Conservation (phyloP, 2,329 filamentous ascomycete genomes). For the Fusarium nygamai region DNA sequence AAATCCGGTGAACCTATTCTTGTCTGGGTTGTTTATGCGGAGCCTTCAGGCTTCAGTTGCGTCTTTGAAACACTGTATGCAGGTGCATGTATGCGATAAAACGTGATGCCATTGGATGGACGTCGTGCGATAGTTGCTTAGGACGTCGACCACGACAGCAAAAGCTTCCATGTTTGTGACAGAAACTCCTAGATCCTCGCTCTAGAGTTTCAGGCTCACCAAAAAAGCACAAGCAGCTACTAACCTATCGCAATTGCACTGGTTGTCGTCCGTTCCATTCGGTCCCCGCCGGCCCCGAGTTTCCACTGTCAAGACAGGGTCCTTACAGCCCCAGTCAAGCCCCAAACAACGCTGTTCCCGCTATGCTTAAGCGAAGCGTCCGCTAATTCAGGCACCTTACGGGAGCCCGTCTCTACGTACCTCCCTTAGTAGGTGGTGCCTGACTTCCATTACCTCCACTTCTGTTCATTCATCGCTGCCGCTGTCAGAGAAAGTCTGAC, state of each 20-base stretch:
- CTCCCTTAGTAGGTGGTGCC: background rate
- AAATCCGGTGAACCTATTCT: background rate
- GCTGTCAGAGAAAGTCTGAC: background rate
- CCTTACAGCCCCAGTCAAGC: constrained; percentile 22
- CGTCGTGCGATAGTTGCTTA: background rate
- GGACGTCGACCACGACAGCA: background rate
- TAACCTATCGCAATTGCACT: constrained; percentile 36
- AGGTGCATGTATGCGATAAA: constrained; percentile 2
- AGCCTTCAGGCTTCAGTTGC: constrained; percentile 12
- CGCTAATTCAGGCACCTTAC: constrained; percentile 23
- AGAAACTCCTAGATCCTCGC: constrained; percentile 32
- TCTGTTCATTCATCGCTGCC: background rate
- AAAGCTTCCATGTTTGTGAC: constrained; percentile 26
- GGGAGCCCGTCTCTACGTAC: background rate
- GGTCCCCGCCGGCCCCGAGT: constrained; percentile 5
- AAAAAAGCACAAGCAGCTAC: constrained; percentile 32
- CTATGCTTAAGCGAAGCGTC: constrained; percentile 43
- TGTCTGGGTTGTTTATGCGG: constrained; percentile 6
- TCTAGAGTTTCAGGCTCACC: constrained; percentile 43
- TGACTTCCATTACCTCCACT: background rate
- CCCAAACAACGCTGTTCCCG: constrained; percentile 41
- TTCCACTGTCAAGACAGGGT: background rate
- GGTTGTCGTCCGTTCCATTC: constrained; percentile 28
- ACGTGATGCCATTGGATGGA: background rate
- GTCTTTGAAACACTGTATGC: constrained; percentile 18